phyloP scores from a whole-genome alignment of 2,329 filamentous ascomycete genomes.

The Cladosporium halotolerans region DNA sequence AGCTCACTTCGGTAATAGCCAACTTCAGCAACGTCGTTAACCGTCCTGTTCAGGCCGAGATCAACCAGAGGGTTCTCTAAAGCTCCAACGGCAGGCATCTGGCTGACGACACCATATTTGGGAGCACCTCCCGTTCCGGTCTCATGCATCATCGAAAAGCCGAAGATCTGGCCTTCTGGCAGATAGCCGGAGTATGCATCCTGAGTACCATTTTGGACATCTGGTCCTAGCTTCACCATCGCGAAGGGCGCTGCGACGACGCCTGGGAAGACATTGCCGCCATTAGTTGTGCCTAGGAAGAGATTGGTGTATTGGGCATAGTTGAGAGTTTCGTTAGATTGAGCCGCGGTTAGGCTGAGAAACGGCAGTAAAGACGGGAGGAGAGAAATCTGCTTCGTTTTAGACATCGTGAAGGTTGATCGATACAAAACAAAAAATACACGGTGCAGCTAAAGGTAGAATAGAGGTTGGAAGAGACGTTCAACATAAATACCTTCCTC shows the following conservation, averaged over 20 bases:
- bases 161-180: slow-evolving; percentile 21
- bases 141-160: slow-evolving; percentile 52
- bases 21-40: slow-evolving; percentile 41
- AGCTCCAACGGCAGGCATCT: slow-evolving; percentile 19
- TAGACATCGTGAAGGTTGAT: background rate
- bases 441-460: too few species aligned
- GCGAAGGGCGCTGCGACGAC: slow-evolving; percentile 33
- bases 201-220: slow-evolving; percentile 23
- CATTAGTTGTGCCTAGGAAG: slow-evolving; percentile 35
- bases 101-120: slow-evolving; percentile 48
- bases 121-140: slow-evolving; percentile 62
- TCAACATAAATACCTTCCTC: too few species aligned
- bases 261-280: slow-evolving; percentile 38
- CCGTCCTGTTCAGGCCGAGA: slow-evolving; percentile 23
- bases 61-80: slow-evolving; percentile 18
- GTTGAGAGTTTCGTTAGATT: background rate
- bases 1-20: slow-evolving; percentile 57
- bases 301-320: slow-evolving; percentile 5
- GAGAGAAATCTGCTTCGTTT: background rate
- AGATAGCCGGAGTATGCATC: slow-evolving; percentile 37
- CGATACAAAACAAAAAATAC: background rate
- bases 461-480: too few species aligned
- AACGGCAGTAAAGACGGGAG: background rate
- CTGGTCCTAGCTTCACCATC: slow-evolving; percentile 38
- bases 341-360: background rate